Evolutionary conservation across 2,329 filamentous ascomycete genomes (phyloP).

Genomic region (Sordariomycetes sp.): DNA sequence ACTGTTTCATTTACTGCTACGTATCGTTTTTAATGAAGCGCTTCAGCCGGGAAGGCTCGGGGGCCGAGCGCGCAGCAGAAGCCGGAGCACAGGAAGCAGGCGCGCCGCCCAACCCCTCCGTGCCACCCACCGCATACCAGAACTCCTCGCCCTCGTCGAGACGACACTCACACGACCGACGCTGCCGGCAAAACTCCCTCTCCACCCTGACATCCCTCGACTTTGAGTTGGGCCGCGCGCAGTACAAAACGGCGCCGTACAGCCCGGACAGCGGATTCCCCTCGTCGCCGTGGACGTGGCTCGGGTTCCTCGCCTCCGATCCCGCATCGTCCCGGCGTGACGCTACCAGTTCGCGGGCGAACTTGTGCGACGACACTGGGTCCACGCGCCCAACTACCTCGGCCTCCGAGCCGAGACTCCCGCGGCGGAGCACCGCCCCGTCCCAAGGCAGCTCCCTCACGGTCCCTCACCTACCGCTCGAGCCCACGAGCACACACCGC

Average conservation of each 20-base stretch:
- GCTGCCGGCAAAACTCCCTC: background rate
- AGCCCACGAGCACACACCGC: background rate
- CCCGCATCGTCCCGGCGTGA: background rate
- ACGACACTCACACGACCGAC: background rate
- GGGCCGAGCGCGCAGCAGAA: background rate
- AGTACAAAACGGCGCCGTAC: background rate
- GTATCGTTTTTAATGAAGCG: slow-evolving; percentile 33
- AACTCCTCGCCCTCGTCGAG: background rate
- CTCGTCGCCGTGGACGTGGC: background rate
- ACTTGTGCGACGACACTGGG: background rate
- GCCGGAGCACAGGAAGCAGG: background rate
- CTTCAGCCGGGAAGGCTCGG: slow-evolving; percentile 14
- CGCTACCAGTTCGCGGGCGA: background rate
- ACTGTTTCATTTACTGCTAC: slow-evolving; percentile 57
- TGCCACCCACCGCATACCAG: background rate
- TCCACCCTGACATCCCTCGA: background rate
- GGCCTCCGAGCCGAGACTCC: background rate
- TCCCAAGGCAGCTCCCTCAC: background rate
- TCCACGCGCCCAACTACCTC: background rate
- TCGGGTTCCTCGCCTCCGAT: background rate
- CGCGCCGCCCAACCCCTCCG: background rate
- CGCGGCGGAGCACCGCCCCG: background rate
- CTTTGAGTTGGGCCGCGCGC: background rate
- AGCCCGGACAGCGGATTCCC: background rate
- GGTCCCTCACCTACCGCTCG: background rate